Base-by-base conservation (phyloP, 192 early-diverging fungal genomes). In the Phlyctochytrium planicorne region DNA sequence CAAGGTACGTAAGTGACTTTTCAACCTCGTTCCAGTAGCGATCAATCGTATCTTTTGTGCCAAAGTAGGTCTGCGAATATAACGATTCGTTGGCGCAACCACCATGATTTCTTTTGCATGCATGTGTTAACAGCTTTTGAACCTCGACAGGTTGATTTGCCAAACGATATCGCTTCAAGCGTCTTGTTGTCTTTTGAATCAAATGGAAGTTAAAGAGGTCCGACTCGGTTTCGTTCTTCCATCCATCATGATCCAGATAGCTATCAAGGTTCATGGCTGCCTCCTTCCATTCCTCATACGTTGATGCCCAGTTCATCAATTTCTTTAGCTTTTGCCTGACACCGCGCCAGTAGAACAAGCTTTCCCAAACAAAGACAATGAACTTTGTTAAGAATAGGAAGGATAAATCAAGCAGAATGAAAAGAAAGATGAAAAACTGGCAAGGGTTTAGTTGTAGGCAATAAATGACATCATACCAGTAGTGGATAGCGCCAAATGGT, bases 31-130 rank as follows among this genome's bases (percentile, higher is more conserved):
- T 72, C 2, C 87, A 76, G 71, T 86, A 93, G 27, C 80, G 73
- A 50, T 93, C 87, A 20, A 94, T 81, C 0, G 88, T 72, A 6
- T 75, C 65, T 64, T 91, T 92, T 30, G 92, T 92, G 30, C 91
- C 92, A 52, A 84, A 71, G 72, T 90, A 91, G 20, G 87, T 85
- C 24, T 86, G 79, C 36, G 84, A 82, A 72, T 93, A 94, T 27
- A 94, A 77, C 6, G 78, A 75, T 67, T 81, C 77, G 74, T 90
- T 91, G 55, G 92, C 91, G 31, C 92, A 79, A 4, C 90, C 90
- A 27, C 84, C 90, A 71, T 91, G 85, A 70, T 94, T 91, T 60
- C 79, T 73, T 64, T 90, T 94, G 63, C 89, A 82, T 16, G 84
- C 88, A 36, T 70, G 60, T 23, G 68, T 53, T 76, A 81, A 29